phyloP scores from a whole-genome alignment of 306 rosid genomes.

The Canavalia ensiformis region DNA sequence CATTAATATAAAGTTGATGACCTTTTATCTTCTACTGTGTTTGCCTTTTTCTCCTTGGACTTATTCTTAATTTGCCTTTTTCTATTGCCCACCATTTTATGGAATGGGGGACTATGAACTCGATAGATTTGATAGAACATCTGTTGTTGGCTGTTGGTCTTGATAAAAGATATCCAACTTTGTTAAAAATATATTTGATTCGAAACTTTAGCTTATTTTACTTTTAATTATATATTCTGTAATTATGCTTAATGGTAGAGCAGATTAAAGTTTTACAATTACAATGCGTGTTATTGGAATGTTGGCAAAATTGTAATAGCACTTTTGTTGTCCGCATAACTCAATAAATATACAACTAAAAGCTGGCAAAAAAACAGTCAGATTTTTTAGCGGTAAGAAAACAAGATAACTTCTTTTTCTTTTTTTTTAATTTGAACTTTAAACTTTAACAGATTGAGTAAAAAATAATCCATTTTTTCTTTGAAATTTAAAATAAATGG shows the following conservation, averaged over 20 bases:
- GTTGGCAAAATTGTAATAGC: neutral
- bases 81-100: conserved; percentile 10
- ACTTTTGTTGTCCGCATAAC: neutral
- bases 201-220: neutral
- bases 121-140: no score
- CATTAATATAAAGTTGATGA: conserved; percentile 2
- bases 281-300: neutral
- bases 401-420: no score
- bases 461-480: no score
- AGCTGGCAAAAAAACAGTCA: neutral
- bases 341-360: neutral
- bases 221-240: neutral
- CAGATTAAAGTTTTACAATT: neutral
- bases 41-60: conserved; percentile 38
- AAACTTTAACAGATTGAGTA: no score
- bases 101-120: neutral
- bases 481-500: no score
- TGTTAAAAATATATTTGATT: neutral
- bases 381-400: no score
- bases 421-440: no score
- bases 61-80: conserved; percentile 29
- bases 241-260: neutral
- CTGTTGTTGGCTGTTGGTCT: neutral
- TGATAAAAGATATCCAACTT: neutral
- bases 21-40: neutral